Evolutionary conservation across 768 basidiomycete genomes (phyloP), one percentile per base, ranked within the genome.

Genomic region (Austroboletus festivus): DNA sequence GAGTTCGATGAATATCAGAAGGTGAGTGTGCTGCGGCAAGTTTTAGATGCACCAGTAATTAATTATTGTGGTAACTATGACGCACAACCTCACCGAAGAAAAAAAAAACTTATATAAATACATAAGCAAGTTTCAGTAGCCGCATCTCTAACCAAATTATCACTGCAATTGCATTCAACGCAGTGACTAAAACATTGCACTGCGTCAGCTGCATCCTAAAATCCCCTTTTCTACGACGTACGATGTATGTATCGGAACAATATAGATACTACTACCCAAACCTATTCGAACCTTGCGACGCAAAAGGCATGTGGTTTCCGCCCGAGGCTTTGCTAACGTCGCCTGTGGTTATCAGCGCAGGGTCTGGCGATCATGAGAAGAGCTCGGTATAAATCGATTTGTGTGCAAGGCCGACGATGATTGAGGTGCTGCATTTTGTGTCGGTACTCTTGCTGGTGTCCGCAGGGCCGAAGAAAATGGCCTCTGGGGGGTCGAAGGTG

Each of bases 271-370:
- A 50, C 61, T 55, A 71, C 38, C 67, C 61, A 50, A 70, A 65
- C 35, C 61, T 63, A 22, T 58, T 65, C 31, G 66, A 51, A 33
- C 54, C 45, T 21, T 69, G 68, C 23, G 72, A 73, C 31, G 77
- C 59, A 60, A 85, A 85, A 35, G 81, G 78, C 51, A 71, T 69
- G 56, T 82, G 73, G 50, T 85, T 82, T 44, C 67, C 69, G 35
- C 68, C 62, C 19, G 68, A 64, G 28, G 62, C 53, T 34, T 46
- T 56, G 19, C 44, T 42, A 19, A 44, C 23, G 19, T 42, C 54
- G 23, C 47, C 30, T 42, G 30, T 26, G 9, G 42, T 4, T 38
- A 39, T 18, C 52, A 44, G 55, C 24, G 59, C 52, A n/a, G 61
- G 55, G 31, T 20, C 35, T 28, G 38, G 55, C 44, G 62, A 44